phyloP scores from a whole-genome alignment of 1,284 basidiomycete species.

The Trametes pubescens region DNA sequence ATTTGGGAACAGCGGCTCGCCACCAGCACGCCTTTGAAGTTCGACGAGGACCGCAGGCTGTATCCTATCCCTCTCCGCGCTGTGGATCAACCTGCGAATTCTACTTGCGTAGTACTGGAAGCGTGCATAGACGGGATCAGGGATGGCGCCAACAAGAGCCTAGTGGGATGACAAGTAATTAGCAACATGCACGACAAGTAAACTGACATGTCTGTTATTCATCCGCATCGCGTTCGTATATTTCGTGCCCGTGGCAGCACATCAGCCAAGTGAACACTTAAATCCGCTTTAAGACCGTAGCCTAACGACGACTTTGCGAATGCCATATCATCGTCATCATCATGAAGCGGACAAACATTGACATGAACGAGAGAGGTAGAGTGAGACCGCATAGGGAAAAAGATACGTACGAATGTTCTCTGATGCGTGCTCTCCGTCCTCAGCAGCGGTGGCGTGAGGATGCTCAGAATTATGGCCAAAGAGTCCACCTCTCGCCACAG shows the following conservation, averaged over 20 bases:
- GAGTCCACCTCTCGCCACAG: slow-evolving; percentile 25
- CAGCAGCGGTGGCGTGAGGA: slow-evolving; percentile 4
- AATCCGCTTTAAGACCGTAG: too few species aligned
- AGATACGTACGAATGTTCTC: slow-evolving; percentile 11
- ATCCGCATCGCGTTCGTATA: too few species aligned
- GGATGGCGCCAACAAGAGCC: neutral
- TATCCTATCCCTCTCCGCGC: slow-evolving; percentile 9
- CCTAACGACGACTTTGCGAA: too few species aligned
- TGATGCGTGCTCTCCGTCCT: slow-evolving; percentile 1
- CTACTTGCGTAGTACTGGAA: slow-evolving; percentile 19
- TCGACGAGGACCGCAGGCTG: neutral
- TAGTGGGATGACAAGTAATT: neutral
- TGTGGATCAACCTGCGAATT: slow-evolving; percentile 16
- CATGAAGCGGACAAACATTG: too few species aligned
- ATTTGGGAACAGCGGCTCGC: slow-evolving; percentile 11
- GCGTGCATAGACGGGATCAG: slow-evolving; percentile 1
- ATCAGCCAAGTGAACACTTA: too few species aligned
- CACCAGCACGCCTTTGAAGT: slow-evolving; percentile 4
- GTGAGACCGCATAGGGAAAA: neutral
- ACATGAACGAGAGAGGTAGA: neutral
- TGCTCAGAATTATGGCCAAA: slow-evolving; percentile 10
- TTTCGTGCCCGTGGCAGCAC: too few species aligned
- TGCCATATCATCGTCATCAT: too few species aligned
- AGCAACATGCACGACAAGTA: too few species aligned
- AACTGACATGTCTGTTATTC: too few species aligned